Conservation (phyloP, 495 filamentous ascomycete genomes). For the Neurospora sp. region DNA sequence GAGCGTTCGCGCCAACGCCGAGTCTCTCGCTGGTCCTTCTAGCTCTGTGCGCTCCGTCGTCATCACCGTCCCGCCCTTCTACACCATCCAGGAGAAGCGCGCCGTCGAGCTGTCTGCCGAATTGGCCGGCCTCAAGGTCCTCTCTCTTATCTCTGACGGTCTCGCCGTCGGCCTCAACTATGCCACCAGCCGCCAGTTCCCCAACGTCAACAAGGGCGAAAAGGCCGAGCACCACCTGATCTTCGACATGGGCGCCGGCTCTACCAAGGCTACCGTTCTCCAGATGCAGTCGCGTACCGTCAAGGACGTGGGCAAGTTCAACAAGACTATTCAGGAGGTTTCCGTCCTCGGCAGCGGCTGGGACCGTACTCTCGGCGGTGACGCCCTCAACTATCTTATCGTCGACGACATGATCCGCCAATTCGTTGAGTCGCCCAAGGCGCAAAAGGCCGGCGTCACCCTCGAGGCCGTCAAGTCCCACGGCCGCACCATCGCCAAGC, state of each 20-base stretch:
- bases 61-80: conserved; percentile 87
- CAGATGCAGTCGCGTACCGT: conserved; percentile 80
- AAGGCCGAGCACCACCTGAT: conserved; percentile 89
- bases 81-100: conserved; percentile 77
- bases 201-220: conserved; percentile 67
- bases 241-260: conserved; percentile 96
- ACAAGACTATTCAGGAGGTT: conserved; percentile 94
- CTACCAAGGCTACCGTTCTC: conserved; percentile 88
- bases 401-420: conserved; percentile 77
- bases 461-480: conserved; percentile 54
- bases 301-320: conserved; percentile 87
- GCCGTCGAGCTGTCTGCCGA: conserved; percentile 73
- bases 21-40: conserved; percentile 71
- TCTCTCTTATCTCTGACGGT: conserved; percentile 81
- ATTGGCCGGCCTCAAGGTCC: conserved; percentile 75
- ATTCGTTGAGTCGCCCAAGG: conserved; percentile 58
- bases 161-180: conserved; percentile 92
- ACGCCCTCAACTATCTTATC: conserved; percentile 77
- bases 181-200: conserved; percentile 82
- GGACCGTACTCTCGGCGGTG: conserved; percentile 85
- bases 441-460: conserved; percentile 56
- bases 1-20: conserved; percentile 78
- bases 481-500: conserved; percentile 74
- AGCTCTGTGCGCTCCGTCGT: conserved; percentile 68
- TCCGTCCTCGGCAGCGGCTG: conserved; percentile 76